These are phyloP conservation scores for Fusarium tjaetaba DNA, from an alignment of 2,329 filamentous ascomycete species.

Conservation along the genomic window DNA sequence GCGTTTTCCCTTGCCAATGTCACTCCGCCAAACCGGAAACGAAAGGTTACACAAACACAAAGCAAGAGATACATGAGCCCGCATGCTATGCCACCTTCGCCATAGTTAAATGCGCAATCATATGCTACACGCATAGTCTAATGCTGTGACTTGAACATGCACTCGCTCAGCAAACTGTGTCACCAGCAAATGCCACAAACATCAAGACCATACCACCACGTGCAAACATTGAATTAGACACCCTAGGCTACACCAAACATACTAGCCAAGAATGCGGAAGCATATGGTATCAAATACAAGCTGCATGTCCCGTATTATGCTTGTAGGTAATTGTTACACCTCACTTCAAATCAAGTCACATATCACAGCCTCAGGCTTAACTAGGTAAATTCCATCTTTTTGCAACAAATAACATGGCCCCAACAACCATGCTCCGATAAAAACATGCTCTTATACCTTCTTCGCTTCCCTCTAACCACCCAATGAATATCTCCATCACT, in stretches of 20 bases:
- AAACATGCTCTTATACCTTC: conserved; percentile 37
- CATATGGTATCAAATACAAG: not conserved
- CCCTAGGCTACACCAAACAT: not conserved
- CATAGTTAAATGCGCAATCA: not conserved
- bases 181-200: not conserved
- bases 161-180: not conserved
- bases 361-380: not conserved
- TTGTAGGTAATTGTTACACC: not conserved
- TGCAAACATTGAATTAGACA: not conserved
- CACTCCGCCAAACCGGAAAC: not conserved
- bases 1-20: not conserved
- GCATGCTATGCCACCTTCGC: no score
- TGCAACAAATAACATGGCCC: conserved; percentile 23
- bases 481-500: conserved; percentile 18
- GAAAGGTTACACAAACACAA: not conserved
- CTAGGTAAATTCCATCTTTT: conserved; percentile 28
- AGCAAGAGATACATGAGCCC: not conserved
- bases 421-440: conserved; percentile 32
- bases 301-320: not conserved
- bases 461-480: conserved; percentile 30
- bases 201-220: not conserved
- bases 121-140: no score
- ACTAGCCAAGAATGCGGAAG: rapidly evolving
- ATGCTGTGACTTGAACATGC: not conserved
- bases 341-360: not conserved